phyloP scores from a whole-genome alignment of 176 grass and related monocot species.

The Rhynchospora tenuis region DNA sequence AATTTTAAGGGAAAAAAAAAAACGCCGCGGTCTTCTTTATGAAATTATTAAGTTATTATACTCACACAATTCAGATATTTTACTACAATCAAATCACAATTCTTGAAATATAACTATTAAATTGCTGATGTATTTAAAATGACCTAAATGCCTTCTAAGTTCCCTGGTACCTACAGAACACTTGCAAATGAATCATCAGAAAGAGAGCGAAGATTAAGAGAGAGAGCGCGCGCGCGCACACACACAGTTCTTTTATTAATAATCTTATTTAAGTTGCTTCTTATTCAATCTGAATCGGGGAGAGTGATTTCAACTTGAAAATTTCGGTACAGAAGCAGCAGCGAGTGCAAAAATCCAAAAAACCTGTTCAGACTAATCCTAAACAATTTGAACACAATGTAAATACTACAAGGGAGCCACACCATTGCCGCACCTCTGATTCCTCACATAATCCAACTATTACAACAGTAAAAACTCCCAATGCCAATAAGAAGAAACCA shows the following conservation, averaged over 20 bases:
- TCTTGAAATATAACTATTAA: too few species aligned
- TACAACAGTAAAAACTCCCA: not conserved
- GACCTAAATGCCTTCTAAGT: too few species aligned
- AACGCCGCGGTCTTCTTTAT: too few species aligned
- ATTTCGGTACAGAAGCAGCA: not conserved
- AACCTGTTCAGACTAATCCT: slow-evolving; percentile 2
- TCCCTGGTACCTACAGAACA: too few species aligned
- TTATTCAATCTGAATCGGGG: not conserved
- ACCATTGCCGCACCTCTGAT: not conserved
- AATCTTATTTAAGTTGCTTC: not conserved
- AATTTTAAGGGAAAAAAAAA: too few species aligned
- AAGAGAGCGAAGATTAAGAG: too few species aligned
- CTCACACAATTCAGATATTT: too few species aligned
- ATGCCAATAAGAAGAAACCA: slow-evolving; percentile 12
- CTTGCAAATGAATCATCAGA: too few species aligned
- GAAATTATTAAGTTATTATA: too few species aligned
- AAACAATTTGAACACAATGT: not conserved
- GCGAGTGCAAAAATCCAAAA: not conserved
- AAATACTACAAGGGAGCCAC: not conserved
- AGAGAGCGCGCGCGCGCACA: too few species aligned
- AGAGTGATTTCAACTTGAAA: not conserved
- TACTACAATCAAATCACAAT: too few species aligned
- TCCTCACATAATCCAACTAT: slow-evolving; percentile 15
- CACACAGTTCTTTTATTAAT: not conserved
- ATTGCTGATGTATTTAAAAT: too few species aligned